phyloP scores from a whole-genome alignment of 768 basidiomycete genomes.

The Scleroderma bovista region DNA sequence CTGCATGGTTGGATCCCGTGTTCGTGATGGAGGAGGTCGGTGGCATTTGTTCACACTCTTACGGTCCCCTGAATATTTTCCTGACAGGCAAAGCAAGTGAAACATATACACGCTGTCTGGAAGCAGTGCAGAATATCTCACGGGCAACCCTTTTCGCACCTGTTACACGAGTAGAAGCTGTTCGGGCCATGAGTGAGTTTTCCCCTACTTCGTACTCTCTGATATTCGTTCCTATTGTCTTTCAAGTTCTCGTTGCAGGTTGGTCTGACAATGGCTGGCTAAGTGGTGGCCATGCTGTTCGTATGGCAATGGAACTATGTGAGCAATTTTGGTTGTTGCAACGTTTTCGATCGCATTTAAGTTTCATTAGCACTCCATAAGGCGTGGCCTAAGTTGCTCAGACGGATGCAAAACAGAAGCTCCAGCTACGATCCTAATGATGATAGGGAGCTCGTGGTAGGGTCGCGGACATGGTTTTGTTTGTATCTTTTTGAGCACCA shows the following conservation, averaged over 20 bases:
- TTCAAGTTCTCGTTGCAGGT: constrained; percentile 78
- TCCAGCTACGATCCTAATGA: constrained; percentile 39
- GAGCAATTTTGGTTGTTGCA: constrained; percentile 21
- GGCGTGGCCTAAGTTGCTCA: constrained; percentile 79
- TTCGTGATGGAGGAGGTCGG: constrained; percentile 85
- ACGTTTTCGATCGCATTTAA: constrained; percentile 5
- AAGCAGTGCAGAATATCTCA: constrained; percentile 83
- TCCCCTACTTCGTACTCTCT: not conserved
- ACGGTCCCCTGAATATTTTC: constrained; percentile 7
- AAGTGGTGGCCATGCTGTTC: constrained; percentile 91
- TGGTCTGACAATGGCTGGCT: constrained; percentile 98
- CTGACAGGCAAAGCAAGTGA: constrained; percentile 66
- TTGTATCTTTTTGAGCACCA: constrained; percentile 93
- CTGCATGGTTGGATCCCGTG: constrained; percentile 88
- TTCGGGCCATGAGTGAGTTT: constrained; percentile 86
- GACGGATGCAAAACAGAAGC: constrained; percentile 71
- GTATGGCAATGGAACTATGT: constrained; percentile 96
- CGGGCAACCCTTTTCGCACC: constrained; percentile 84
- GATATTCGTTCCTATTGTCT: constrained; percentile 2
- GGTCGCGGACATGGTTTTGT: constrained; percentile 88
- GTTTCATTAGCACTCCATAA: constrained; percentile 69
- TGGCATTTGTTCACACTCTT: not conserved
- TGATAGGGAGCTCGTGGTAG: constrained; percentile 77
- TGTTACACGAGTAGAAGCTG: constrained; percentile 77
- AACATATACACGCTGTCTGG: constrained; percentile 62